phyloP scores from a whole-genome alignment of 2,329 filamentous ascomycete genomes.

The Monilinia polystroma region DNA sequence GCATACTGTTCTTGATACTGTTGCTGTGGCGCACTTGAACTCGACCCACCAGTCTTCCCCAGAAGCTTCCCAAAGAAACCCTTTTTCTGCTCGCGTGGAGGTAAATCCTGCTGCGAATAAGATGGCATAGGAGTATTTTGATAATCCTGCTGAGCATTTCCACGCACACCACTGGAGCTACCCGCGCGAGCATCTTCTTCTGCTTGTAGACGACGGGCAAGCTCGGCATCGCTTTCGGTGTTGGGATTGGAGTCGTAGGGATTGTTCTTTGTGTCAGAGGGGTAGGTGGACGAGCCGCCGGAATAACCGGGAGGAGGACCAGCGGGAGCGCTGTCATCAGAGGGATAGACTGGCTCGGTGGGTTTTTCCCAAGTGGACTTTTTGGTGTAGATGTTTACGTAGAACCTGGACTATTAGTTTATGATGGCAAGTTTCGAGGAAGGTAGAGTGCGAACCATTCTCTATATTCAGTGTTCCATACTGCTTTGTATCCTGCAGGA shows the following conservation, averaged over 20 bases:
- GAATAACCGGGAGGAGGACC: constrained; percentile 65
- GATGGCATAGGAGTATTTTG: constrained; percentile 36
- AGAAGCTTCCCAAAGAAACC: constrained; percentile 55
- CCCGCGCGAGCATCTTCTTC: constrained; percentile 69
- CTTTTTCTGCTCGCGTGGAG: constrained; percentile 46
- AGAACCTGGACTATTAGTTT: constrained; percentile 65
- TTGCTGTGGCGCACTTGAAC: constrained; percentile 27
- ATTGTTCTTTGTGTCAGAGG: constrained; percentile 62
- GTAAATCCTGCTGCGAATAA: constrained; percentile 41
- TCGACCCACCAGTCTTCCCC: constrained; percentile 36
- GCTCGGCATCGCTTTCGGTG: constrained; percentile 65
- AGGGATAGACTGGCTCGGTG: constrained; percentile 63
- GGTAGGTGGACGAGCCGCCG: constrained; percentile 23
- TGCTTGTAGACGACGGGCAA: constrained; percentile 76
- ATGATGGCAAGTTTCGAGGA: background rate
- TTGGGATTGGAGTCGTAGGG: constrained; percentile 54
- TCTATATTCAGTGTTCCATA: constrained; percentile 85
- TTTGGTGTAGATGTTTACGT: constrained; percentile 84
- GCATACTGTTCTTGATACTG: constrained; percentile 32
- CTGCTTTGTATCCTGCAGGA: constrained; percentile 73
- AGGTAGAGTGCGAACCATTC: constrained; percentile 60
- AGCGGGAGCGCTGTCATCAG: constrained; percentile 49
- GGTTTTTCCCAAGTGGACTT: constrained; percentile 89
- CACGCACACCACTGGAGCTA: constrained; percentile 17
- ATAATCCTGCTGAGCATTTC: constrained; percentile 33